Conservation (phyloP, 768 basidiomycete species). For the Chlorophyllum brunneum region DNA sequence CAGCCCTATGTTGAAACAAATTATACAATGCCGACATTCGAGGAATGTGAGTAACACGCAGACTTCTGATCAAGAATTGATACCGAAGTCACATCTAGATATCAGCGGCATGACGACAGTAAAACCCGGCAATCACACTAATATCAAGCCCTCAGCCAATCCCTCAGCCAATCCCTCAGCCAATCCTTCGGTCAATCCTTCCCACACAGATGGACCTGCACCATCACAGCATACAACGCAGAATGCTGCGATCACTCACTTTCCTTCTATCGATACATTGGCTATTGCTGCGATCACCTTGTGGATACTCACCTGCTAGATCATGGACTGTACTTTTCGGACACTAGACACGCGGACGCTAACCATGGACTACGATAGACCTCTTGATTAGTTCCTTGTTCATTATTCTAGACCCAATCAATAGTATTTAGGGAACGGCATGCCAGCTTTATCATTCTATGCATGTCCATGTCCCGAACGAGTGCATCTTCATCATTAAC, state of each 20-base stretch:
- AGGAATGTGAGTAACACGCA: slow-evolving; percentile 35
- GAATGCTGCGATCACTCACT: neutral
- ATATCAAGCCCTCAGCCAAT: neutral
- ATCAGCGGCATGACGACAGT: neutral
- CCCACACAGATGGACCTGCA: neutral
- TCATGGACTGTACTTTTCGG: neutral
- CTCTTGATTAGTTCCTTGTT: no score
- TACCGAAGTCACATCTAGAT: neutral
- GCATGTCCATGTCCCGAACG: no score
- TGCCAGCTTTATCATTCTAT: no score
- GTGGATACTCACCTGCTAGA: neutral
- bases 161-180: neutral
- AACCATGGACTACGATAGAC: neutral
- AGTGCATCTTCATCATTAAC: no score
- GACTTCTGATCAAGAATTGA: neutral
- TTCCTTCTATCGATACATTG: neutral
- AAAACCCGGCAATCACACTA: neutral
- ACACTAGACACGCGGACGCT: neutral
- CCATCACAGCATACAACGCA: neutral
- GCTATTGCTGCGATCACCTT: neutral
- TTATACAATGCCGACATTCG: slow-evolving; percentile 39
- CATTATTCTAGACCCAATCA: no score
- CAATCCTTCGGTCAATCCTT: neutral
- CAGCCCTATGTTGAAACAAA: slow-evolving; percentile 50
- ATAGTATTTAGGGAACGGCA: no score